Percentiles rank a stretch among this genome's conserved stretches.
Conservation (phyloP, 441 rosid species). For the Gossypium gossypioides region DNA sequence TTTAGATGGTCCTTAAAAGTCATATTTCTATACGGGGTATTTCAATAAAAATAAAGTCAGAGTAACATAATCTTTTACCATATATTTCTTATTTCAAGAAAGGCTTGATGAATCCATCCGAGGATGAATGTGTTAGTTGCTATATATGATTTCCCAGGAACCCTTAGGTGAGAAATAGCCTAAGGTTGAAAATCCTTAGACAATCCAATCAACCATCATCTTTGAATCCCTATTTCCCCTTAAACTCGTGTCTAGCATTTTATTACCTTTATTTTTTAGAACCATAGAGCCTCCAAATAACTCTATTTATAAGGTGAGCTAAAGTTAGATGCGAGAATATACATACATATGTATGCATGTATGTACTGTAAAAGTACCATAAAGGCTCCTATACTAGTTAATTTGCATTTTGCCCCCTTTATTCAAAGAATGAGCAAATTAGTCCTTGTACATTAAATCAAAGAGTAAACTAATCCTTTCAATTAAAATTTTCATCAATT, state of each 20-base stretch:
- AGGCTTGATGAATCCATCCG: neutral
- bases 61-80: neutral
- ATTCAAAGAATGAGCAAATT: neutral
- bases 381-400: neutral
- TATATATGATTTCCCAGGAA: neutral
- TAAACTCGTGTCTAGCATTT: neutral
- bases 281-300: neutral
- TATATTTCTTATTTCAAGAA: neutral
- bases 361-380: neutral
- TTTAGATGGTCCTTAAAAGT: neutral
- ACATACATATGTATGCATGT: neutral
- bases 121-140: neutral
- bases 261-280: neutral
- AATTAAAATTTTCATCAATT: neutral
- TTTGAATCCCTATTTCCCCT: constrained; percentile 2
- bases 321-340: neutral
- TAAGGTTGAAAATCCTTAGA: neutral
- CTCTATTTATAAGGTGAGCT: neutral
- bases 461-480: neutral
- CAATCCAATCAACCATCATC: neutral
- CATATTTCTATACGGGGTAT: neutral
- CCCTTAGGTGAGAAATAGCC: neutral
- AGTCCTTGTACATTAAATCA: neutral
- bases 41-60: neutral
- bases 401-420: neutral